phyloP scores from a whole-genome alignment of 306 rosid genomes.

The Cajanus cajan region DNA sequence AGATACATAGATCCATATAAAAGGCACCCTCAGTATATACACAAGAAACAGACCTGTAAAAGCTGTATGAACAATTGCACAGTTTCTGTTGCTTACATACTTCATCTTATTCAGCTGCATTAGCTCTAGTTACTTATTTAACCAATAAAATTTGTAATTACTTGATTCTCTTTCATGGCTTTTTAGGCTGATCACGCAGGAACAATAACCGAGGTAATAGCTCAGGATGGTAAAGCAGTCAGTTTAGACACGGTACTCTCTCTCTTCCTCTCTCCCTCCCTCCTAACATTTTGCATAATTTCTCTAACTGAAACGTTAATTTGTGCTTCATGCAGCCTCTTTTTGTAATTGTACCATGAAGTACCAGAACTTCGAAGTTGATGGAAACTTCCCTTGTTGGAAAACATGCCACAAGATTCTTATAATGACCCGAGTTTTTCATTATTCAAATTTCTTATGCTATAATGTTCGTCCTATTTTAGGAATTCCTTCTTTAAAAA shows the following conservation, averaged over 20 bases:
- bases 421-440: background rate
- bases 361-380: conserved; percentile 14
- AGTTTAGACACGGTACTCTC: conserved; percentile 71
- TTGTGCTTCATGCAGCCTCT: conserved; percentile 63
- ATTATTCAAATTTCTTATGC: conserved; percentile 15
- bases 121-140: background rate
- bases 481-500: background rate
- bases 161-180: conserved; percentile 21
- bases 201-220: conserved; percentile 59
- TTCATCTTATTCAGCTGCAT: background rate
- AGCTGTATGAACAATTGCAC: background rate
- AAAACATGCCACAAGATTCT: background rate
- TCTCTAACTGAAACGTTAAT: conserved; percentile 25
- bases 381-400: conserved; percentile 21
- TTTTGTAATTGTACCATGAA: conserved; percentile 66
- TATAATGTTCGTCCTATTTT: conserved; percentile 28
- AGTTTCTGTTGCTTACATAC: conserved; percentile 2
- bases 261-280: background rate
- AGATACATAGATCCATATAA: background rate
- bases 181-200: conserved; percentile 89
- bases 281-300: background rate
- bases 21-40: background rate
- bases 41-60: background rate
- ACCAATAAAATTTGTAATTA: background rate
- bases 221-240: conserved; percentile 76